A percentile compares a stretch with the other conserved stretches of the same genome.
These are phyloP conservation scores for Symbiodinium pilosum DNA, from an alignment of 73 alveolate genomes.

Conservation along the genomic window DNA sequence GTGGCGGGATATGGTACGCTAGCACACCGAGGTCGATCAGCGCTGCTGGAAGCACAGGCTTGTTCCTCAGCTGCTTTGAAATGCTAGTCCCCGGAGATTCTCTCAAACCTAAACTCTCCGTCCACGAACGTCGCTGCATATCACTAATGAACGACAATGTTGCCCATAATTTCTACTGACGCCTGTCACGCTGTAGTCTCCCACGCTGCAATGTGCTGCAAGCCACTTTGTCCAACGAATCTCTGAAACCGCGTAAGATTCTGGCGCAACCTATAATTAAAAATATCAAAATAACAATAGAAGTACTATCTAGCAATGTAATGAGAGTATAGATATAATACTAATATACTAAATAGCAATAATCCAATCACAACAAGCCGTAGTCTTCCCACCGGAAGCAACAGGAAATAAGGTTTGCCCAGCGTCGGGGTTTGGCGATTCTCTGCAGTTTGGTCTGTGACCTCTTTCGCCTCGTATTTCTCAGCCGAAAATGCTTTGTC, in stretches of 20 bases:
- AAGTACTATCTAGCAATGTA: no score
- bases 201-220: no score
- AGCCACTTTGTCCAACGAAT: no score
- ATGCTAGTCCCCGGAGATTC: neutral
- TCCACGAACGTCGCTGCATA: neutral
- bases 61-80: neutral
- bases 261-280: no score
- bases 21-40: constrained; percentile 55
- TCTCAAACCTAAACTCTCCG: neutral
- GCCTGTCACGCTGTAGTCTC: no score
- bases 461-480: constrained; percentile 31
- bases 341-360: no score
- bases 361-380: neutral
- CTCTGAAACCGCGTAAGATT: no score
- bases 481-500: no score
- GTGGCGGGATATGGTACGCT: constrained; percentile 33
- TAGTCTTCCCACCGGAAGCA: neutral
- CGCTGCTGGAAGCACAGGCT: neutral
- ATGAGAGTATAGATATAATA: no score
- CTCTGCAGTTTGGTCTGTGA: constrained; percentile 69
- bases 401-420: neutral
- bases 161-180: no score
- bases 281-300: no score
- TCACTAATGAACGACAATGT: neutral
- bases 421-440: constrained; percentile 9